Conservation (phyloP, 2,329 filamentous ascomycete species). For the Fusarium nurragi region DNA sequence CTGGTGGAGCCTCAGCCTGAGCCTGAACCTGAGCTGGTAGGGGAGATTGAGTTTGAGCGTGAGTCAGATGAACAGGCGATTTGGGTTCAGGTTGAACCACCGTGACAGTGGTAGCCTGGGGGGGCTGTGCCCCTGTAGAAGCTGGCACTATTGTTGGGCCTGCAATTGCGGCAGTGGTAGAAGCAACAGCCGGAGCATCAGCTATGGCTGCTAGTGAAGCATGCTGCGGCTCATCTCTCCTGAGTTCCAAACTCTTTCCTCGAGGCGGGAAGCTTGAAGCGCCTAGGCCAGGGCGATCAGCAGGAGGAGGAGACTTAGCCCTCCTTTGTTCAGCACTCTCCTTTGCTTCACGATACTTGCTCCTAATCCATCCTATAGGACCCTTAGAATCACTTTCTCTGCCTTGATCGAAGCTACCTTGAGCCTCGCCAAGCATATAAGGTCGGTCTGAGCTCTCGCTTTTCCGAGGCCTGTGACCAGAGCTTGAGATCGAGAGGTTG, state of each 20-base stretch:
- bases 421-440: conserved; percentile 52
- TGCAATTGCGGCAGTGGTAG: conserved; percentile 7
- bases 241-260: conserved; percentile 61
- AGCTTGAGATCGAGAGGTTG: conserved; percentile 74
- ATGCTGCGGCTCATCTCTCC: conserved; percentile 48
- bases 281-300: conserved; percentile 45
- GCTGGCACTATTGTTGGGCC: not conserved
- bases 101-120: conserved; percentile 21
- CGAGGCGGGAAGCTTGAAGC: conserved; percentile 48
- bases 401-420: conserved; percentile 51
- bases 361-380: conserved; percentile 67
- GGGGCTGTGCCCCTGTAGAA: conserved; percentile 3
- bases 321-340: conserved; percentile 65
- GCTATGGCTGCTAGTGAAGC: conserved; percentile 23
- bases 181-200: conserved; percentile 12
- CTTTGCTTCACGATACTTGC: conserved; percentile 68
- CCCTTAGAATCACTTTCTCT: conserved; percentile 60
- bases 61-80: conserved; percentile 8
- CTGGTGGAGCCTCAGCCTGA: not conserved
- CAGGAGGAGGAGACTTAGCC: conserved; percentile 66
- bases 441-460: conserved; percentile 62
- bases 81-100: conserved; percentile 17
- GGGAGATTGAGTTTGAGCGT: conserved; percentile 3
- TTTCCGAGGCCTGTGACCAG: conserved; percentile 58
- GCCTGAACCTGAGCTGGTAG: not conserved